phyloP scores from a whole-genome alignment of 352 stramenopile genomes.

The Globisporangium apiculatum region DNA sequence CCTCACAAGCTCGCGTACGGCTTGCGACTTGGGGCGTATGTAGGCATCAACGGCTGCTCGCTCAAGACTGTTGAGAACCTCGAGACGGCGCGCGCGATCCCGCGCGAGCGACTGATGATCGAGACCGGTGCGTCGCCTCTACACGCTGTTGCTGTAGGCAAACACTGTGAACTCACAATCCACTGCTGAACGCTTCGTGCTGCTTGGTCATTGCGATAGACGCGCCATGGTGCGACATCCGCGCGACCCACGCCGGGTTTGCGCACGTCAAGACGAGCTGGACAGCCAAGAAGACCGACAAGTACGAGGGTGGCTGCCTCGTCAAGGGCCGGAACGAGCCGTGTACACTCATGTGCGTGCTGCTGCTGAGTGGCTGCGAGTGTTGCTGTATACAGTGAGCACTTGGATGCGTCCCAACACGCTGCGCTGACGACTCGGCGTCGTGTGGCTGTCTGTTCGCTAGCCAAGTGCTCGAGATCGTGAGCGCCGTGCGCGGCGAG shows the following conservation, averaged over 20 bases:
- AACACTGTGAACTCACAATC: not conserved
- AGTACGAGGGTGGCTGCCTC: slow-evolving; percentile 74
- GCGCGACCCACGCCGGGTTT: slow-evolving; percentile 89
- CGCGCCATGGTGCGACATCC: slow-evolving; percentile 96
- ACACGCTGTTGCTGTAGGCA: not conserved
- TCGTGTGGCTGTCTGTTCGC: not conserved
- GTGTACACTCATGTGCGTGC: slow-evolving; percentile 91
- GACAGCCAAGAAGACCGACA: slow-evolving; percentile 90
- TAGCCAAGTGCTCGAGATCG: slow-evolving; percentile 82
- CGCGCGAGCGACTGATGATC: slow-evolving; percentile 89
- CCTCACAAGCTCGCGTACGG: too few relatives aligned
- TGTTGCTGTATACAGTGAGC: too few relatives aligned
- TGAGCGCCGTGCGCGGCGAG: slow-evolving; percentile 59
- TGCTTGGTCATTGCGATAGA: slow-evolving; percentile 35
- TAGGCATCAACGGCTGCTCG: slow-evolving; percentile 94
- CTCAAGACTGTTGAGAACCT: slow-evolving; percentile 94
- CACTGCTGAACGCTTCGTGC: too few relatives aligned
- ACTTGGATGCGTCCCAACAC: too few relatives aligned
- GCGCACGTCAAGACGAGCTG: slow-evolving; percentile 86
- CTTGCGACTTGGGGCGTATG: too few relatives aligned
- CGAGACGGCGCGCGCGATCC: slow-evolving; percentile 88
- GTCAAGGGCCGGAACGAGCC: slow-evolving; percentile 96
- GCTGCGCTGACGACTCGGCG: too few relatives aligned
- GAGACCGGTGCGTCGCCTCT: slow-evolving; percentile 73
- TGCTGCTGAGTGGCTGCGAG: too few relatives aligned